A percentile compares a stretch with the other conserved stretches of the same genome.
These are phyloP conservation scores for Pseudofabraea citricarpa DNA, from an alignment of 2,329 filamentous ascomycete species.

Conservation along the genomic window DNA sequence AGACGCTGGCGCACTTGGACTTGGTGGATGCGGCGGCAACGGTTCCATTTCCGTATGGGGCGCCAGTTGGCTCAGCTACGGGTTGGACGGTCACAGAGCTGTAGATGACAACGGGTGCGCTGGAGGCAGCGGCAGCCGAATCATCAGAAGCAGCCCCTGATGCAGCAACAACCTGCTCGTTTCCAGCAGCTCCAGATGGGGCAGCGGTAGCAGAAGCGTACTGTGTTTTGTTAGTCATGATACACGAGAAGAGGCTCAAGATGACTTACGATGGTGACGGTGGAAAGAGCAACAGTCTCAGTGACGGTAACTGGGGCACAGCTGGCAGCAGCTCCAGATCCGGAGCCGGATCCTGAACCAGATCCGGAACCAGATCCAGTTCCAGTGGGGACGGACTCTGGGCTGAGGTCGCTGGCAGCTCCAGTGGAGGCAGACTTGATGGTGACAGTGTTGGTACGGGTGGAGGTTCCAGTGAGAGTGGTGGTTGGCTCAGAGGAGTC, in stretches of 20 bases:
- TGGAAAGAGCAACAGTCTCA: constrained; percentile 16
- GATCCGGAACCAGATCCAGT: neutral
- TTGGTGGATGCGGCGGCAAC: constrained; percentile 13
- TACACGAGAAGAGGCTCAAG: neutral
- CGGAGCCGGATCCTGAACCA: constrained; percentile 3
- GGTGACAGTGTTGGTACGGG: constrained; percentile 13
- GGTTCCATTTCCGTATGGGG: constrained; percentile 21
- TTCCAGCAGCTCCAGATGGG: constrained; percentile 1
- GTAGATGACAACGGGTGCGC: constrained; percentile 6
- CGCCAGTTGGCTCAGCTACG: constrained; percentile 11
- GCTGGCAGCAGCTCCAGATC: constrained; percentile 3
- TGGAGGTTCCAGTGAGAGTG: constrained; percentile 11
- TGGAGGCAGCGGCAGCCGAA: constrained; percentile 4
- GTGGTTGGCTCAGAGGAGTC: constrained; percentile 8
- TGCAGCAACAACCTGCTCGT: constrained; percentile 1
- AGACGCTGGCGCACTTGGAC: constrained; percentile 19
- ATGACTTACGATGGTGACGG: constrained; percentile 24
- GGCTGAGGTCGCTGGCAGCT: no score
- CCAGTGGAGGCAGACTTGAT: constrained; percentile 5
- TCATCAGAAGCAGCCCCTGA: constrained; percentile 5
- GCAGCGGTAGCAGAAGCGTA: constrained; percentile 8
- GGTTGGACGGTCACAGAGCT: constrained; percentile 23
- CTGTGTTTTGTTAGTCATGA: constrained; percentile 6
- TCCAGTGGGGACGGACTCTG: no score
- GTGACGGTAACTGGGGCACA: constrained; percentile 24